These are phyloP conservation scores for Colletotrichum salicis DNA, from an alignment of 2,329 filamentous ascomycete genomes.

Conservation along the genomic window DNA sequence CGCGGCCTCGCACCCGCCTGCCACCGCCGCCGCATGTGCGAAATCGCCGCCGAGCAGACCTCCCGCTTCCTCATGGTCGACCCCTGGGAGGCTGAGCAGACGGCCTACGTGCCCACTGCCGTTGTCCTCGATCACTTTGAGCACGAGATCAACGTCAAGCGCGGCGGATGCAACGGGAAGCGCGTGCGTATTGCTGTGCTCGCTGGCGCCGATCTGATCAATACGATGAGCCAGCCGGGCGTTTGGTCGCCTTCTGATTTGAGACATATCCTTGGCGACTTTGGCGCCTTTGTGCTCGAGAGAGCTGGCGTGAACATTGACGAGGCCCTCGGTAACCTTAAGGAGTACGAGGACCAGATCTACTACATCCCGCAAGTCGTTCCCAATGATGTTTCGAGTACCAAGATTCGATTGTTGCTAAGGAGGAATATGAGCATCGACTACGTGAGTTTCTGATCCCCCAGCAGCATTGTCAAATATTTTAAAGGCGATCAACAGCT, in stretches of 20 bases:
- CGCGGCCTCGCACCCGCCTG: conserved; percentile 78
- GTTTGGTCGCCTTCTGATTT: conserved; percentile 89
- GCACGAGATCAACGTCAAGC: conserved; percentile 84
- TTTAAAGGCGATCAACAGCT: background rate
- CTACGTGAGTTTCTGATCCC: conserved; percentile 22
- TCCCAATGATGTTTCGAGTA: conserved; percentile 75
- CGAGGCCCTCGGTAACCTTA: conserved; percentile 83
- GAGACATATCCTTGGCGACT: conserved; percentile 86
- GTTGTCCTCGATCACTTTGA: conserved; percentile 92
- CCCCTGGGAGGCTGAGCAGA: conserved; percentile 87
- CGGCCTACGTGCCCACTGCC: conserved; percentile 88
- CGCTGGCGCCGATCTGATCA: conserved; percentile 80
- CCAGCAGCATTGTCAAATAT: background rate
- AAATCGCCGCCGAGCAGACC: conserved; percentile 79
- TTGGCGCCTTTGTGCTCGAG: conserved; percentile 88
- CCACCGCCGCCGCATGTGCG: conserved; percentile 86
- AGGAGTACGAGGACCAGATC: conserved; percentile 86
- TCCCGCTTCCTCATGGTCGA: conserved; percentile 88
- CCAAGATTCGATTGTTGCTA: conserved; percentile 38
- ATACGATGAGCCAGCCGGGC: conserved; percentile 77
- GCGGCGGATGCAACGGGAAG: conserved; percentile 79
- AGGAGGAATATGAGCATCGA: conserved; percentile 38
- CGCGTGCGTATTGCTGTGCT: conserved; percentile 81
- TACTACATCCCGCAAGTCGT: conserved; percentile 90
- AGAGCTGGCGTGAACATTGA: conserved; percentile 89